Percentiles rank a stretch among this genome's conserved stretches.
Evolutionary conservation across 2,329 filamentous ascomycete genomes (phyloP).

Genomic region (Pseudogymnoascus sp.): DNA sequence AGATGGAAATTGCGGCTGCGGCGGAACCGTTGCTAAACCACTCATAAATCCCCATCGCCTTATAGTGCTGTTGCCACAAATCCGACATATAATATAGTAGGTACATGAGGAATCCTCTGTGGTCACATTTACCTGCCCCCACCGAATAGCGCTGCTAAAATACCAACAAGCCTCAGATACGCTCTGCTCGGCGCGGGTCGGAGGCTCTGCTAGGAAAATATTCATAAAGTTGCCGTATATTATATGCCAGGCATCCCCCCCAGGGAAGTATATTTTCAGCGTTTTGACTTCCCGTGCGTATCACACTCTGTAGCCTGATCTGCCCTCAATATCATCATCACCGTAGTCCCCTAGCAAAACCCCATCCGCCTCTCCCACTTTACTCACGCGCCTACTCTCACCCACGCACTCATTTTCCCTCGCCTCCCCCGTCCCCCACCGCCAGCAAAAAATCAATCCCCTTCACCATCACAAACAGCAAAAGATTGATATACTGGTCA

Average conservation of each 20-base stretch:
- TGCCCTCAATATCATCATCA: too few relatives aligned
- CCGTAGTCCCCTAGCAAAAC: too few relatives aligned
- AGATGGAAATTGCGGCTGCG: background rate
- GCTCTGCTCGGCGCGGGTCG: background rate
- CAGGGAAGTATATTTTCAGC: background rate
- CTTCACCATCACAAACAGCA: too few relatives aligned
- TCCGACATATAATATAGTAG: background rate
- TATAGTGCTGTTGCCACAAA: background rate
- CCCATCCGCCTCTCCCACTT: too few relatives aligned
- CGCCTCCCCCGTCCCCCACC: too few relatives aligned
- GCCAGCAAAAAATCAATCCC: too few relatives aligned
- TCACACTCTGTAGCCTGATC: too few relatives aligned
- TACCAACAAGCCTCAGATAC: background rate
- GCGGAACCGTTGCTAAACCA: background rate
- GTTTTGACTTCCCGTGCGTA: background rate
- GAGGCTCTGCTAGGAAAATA: background rate
- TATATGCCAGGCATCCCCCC: background rate
- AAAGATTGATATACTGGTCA: too few relatives aligned
- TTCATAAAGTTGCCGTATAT: background rate
- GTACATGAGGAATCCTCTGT: background rate
- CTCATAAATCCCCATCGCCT: background rate
- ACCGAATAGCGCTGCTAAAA: background rate
- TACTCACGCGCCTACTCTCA: too few relatives aligned
- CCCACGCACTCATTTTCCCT: too few relatives aligned
- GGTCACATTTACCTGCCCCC: too few relatives aligned